Percentiles rank a stretch among this genome's conserved stretches.
These are phyloP conservation scores for Xylaria acuta DNA, from an alignment of 495 filamentous ascomycete genomes.

Conservation along the genomic window DNA sequence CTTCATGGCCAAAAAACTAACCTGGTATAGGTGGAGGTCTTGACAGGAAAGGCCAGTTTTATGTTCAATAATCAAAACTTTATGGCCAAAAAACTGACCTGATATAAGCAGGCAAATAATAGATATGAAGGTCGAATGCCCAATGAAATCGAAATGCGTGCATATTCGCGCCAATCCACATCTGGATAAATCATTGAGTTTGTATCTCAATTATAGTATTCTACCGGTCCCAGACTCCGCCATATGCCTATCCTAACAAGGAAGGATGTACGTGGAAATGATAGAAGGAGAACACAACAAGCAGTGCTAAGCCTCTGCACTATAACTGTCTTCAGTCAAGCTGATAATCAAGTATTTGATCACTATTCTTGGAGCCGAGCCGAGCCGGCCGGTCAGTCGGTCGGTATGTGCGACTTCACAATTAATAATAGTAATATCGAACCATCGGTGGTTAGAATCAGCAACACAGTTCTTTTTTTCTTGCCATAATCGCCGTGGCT, in stretches of 20 bases:
- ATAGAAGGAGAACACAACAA: background rate
- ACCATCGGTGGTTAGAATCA: background rate
- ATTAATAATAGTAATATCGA: background rate
- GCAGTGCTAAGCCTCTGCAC: background rate
- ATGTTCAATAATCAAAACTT: no score
- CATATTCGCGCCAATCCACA: background rate
- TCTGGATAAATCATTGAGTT: constrained; percentile 5
- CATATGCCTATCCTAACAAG: background rate
- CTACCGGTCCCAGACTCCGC: background rate
- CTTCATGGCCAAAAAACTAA: no score
- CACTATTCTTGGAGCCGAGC: background rate
- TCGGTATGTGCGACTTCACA: background rate
- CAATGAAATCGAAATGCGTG: background rate
- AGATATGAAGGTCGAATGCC: background rate
- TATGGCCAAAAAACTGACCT: no score
- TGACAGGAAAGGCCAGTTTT: no score
- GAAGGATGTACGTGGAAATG: background rate
- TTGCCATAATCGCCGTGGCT: background rate
- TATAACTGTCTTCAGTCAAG: background rate
- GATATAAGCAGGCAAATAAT: background rate
- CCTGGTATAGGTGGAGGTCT: no score
- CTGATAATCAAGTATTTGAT: background rate
- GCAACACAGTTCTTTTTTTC: background rate
- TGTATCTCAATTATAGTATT: background rate
- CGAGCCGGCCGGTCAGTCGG: background rate